Evolutionary conservation across 345 rosid genomes (phyloP), one percentile per base, ranked within the genome.

Genomic region (Populus deltoides): DNA sequence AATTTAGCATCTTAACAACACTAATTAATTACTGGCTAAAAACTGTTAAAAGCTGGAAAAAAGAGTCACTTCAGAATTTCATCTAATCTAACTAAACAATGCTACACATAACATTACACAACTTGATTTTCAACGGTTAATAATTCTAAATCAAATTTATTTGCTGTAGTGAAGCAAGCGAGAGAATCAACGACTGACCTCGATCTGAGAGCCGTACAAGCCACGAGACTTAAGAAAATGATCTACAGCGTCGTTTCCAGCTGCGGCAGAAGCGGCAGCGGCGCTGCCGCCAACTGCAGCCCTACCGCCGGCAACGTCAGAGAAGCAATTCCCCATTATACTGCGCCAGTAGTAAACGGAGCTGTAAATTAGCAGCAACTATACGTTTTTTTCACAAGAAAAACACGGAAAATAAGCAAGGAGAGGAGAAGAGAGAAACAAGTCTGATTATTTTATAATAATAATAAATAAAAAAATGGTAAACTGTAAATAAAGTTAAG

Each of bases 301-400:
- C 82, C 90, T 88, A 18, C 91, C 97, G 79, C 87, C 91, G 70
- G 79, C 90, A 66, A 85, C 80, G 73, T 84, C 94, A 35, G 99
- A 95, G 89, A 83, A 92, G 85, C 99, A 95, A 75, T 92, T 93
- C 70, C 99, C 99, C 99, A 92, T 92, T 27, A 36, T 17, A 31
- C 70, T 25, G 43, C 17, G 6, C 10, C 70, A 11, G 70, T 11
- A 47, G 79, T 75, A 8, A 73, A 41, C 59, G 29, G 16, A 66
- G 29, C 65, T 31, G 5, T 24, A 33, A 38, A 67, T 33, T 11
- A 49, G 3, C 33, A 11, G 36, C 27, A 39, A 35, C 17, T 31
- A 55, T 24, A 53, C 25, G 15, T 31, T 20, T 31, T 51, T 12
- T 38, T 16, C 15, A 17, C 53, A 53, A 20, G 8, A 27, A 24